Percentiles rank a stretch among this genome's conserved stretches.
Conservation (phyloP, 2,329 filamentous ascomycete genomes). For the Cryphonectria radicalis region DNA sequence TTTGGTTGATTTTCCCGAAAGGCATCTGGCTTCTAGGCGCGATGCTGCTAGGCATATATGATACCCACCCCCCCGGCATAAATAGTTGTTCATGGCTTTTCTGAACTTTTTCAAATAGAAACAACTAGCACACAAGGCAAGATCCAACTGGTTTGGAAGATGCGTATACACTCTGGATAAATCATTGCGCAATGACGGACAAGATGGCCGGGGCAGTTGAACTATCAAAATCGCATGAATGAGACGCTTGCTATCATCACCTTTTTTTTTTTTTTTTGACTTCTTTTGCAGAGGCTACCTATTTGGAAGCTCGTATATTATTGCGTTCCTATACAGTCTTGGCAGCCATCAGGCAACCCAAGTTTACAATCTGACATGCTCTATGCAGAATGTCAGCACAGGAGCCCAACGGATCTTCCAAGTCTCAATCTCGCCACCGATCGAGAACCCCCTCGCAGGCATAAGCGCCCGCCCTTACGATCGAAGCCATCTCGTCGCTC, state of each 20-base stretch:
- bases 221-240: not conserved
- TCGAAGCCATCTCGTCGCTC: not conserved
- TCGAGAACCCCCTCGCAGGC: not conserved
- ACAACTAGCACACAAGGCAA: not conserved
- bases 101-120: not conserved
- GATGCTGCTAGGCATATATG: constrained; percentile 33
- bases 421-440: not conserved
- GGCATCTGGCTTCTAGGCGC: constrained; percentile 28
- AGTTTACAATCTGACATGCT: not conserved
- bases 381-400: not conserved
- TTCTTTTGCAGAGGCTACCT: not conserved
- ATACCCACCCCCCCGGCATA: constrained; percentile 29
- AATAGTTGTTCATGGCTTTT: not conserved
- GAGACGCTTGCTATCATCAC: not conserved
- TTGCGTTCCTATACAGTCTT: not conserved
- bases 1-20: constrained; percentile 1
- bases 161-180: not conserved
- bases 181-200: not conserved
- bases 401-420: not conserved
- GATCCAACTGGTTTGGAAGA: not conserved
- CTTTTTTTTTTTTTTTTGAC: not conserved
- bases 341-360: too few species aligned
- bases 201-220: not conserved
- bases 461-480: not conserved
- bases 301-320: not conserved